Percentiles rank a stretch among this genome's conserved stretches.
Evolutionary conservation across 2,329 filamentous ascomycete genomes (phyloP).

Genomic region (Fusarium keratoplasticum): DNA sequence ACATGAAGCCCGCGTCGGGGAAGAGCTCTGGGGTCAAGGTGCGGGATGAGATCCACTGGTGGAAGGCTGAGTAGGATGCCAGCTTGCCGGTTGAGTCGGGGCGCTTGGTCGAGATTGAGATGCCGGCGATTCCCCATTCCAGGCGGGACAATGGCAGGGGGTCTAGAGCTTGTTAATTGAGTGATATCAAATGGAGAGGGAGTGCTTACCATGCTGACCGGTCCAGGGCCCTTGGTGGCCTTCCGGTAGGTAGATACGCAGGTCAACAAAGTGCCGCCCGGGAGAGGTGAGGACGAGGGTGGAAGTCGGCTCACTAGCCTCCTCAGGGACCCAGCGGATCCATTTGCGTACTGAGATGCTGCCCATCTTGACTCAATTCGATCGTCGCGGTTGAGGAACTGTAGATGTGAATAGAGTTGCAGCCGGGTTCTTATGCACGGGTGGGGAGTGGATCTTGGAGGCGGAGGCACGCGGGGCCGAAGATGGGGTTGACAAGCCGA

Average conservation of each 20-base stretch:
- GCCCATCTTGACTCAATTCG: conserved; percentile 46
- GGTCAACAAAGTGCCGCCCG: conserved; percentile 68
- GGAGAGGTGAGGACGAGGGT: conserved; percentile 74
- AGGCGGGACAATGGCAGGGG: conserved; percentile 51
- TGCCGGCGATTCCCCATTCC: conserved; percentile 76
- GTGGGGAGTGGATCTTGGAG: background rate
- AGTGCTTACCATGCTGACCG: conserved; percentile 29
- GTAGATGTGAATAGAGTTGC: background rate
- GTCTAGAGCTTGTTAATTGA: conserved; percentile 21
- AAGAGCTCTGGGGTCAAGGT: conserved; percentile 51
- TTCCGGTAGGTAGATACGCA: conserved; percentile 63
- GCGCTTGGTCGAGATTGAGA: conserved; percentile 53
- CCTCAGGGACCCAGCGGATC: conserved; percentile 68
- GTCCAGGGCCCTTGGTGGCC: conserved; percentile 26
- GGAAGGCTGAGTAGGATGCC: conserved; percentile 59
- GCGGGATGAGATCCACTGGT: conserved; percentile 71
- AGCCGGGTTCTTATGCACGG: background rate
- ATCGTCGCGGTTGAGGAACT: background rate
- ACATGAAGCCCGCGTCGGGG: conserved; percentile 69
- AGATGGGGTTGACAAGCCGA: background rate
- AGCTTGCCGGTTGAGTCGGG: conserved; percentile 42
- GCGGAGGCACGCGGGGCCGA: background rate
- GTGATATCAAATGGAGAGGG: no score
- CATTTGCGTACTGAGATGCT: conserved; percentile 68
- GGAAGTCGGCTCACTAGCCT: conserved; percentile 68